Evolutionary conservation across 2,329 filamentous ascomycete genomes (phyloP).

Genomic region (Exophiala mesophila): DNA sequence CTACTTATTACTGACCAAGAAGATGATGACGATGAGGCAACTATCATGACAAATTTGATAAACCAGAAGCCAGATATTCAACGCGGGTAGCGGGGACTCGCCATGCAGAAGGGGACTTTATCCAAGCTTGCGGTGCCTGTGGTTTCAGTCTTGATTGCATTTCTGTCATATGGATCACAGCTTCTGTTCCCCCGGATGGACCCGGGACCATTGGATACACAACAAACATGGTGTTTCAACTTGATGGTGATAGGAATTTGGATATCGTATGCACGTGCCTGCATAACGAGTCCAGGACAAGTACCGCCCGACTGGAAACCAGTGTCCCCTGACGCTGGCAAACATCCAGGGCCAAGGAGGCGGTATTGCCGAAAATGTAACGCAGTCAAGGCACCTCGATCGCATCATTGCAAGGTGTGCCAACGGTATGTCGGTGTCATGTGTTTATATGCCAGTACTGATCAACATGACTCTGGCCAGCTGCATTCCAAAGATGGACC

Average conservation of each 20-base stretch:
- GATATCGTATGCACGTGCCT: constrained; percentile 56
- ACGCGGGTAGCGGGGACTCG: too few species aligned
- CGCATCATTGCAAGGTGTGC: constrained; percentile 63
- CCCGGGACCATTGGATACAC: constrained; percentile 46
- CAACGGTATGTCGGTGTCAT: constrained; percentile 49
- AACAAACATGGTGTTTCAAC: constrained; percentile 48
- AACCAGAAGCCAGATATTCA: too few species aligned
- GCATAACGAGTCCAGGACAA: constrained; percentile 54
- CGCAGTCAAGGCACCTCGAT: constrained; percentile 56
- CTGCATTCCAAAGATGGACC: constrained; percentile 62
- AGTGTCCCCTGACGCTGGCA: constrained; percentile 16
- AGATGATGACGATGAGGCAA: too few species aligned
- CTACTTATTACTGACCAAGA: too few species aligned
- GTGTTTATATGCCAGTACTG: too few species aligned
- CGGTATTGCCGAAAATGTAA: constrained; percentile 61
- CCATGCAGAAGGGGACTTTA: too few species aligned
- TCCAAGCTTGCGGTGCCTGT: constrained; percentile 47
- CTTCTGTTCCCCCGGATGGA: constrained; percentile 52
- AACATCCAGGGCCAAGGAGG: constrained; percentile 30
- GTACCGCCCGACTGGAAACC: constrained; percentile 44
- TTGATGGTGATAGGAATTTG: constrained; percentile 50
- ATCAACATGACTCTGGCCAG: too few species aligned
- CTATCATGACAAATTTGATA: too few species aligned
- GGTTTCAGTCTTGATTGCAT: constrained; percentile 52
- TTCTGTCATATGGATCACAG: constrained; percentile 58